Evolutionary conservation across 768 basidiomycete genomes (phyloP).

Genomic region (Coprinellus micaceus): DNA sequence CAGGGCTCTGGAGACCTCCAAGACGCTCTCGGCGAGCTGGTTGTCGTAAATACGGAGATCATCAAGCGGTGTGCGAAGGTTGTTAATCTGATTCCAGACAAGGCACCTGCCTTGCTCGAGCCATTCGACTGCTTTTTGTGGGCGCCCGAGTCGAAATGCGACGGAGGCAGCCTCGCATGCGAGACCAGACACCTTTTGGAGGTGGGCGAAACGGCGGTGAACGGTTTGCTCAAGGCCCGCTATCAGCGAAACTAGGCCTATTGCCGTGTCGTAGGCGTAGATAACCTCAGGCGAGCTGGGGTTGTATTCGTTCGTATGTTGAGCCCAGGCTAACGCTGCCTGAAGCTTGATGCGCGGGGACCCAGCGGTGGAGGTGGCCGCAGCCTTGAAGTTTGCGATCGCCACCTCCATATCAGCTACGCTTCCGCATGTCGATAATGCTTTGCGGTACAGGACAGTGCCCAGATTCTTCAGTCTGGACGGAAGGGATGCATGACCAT

Average conservation of each 20-base stretch:
- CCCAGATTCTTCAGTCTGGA: neutral
- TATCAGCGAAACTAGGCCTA: neutral
- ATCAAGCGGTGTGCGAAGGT: too few relatives aligned
- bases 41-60: too few relatives aligned
- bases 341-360: neutral
- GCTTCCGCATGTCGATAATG: too few relatives aligned
- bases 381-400: too few relatives aligned
- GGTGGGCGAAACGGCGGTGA: neutral
- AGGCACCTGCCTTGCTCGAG: too few relatives aligned
- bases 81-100: too few relatives aligned
- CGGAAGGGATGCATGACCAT: neutral
- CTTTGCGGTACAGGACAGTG: neutral
- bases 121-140: neutral
- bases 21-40: too few relatives aligned
- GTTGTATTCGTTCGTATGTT: neutral
- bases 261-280: neutral
- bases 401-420: too few relatives aligned
- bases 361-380: neutral
- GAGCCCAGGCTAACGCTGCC: neutral
- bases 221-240: neutral
- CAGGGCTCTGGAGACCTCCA: too few relatives aligned
- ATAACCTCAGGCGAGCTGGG: neutral
- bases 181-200: neutral
- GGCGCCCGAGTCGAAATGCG: neutral
- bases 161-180: neutral